Conservation (phyloP, 192 early-diverging fungal species). For the Lobosporangium transversale region DNA sequence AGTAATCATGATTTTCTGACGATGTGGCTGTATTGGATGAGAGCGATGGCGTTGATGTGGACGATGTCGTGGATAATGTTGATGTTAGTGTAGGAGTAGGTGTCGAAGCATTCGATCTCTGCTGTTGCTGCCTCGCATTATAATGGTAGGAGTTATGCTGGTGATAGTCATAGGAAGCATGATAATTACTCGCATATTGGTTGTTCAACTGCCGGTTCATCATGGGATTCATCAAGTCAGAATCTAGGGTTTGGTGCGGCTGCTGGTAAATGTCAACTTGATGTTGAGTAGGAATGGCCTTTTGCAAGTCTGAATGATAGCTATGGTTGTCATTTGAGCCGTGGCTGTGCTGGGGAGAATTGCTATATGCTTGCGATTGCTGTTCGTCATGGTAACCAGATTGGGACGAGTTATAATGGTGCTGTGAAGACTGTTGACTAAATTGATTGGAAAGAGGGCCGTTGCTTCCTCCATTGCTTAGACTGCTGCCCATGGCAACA, state of each 20-base stretch:
- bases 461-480: conserved; percentile 16
- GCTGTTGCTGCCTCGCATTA: conserved; percentile 5
- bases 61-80: conserved; percentile 28
- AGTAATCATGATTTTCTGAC: conserved; percentile 16
- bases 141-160: conserved; percentile 15
- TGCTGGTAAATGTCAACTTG: conserved; percentile 46
- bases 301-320: conserved; percentile 23
- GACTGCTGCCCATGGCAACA: conserved; percentile 28
- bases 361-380: background rate
- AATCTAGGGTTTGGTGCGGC: conserved; percentile 22
- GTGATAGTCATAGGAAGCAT: conserved; percentile 12
- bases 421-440: conserved; percentile 12
- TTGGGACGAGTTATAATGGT: background rate
- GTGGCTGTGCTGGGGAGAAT: conserved; percentile 3
- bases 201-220: conserved; percentile 43
- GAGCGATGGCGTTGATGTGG: conserved; percentile 45
- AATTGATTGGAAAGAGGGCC: conserved; percentile 18
- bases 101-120: conserved; percentile 32
- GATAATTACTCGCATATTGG: conserved; percentile 27
- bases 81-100: conserved; percentile 40
- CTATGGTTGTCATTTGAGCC: background rate
- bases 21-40: conserved; percentile 20
- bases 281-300: conserved; percentile 18
- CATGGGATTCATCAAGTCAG: conserved; percentile 29
- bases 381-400: conserved; percentile 10